Evolutionary conservation across 148 eudicot species (phyloP), one percentile per base, ranked within the genome.

Genomic region (Gaultheria prostrata): DNA sequence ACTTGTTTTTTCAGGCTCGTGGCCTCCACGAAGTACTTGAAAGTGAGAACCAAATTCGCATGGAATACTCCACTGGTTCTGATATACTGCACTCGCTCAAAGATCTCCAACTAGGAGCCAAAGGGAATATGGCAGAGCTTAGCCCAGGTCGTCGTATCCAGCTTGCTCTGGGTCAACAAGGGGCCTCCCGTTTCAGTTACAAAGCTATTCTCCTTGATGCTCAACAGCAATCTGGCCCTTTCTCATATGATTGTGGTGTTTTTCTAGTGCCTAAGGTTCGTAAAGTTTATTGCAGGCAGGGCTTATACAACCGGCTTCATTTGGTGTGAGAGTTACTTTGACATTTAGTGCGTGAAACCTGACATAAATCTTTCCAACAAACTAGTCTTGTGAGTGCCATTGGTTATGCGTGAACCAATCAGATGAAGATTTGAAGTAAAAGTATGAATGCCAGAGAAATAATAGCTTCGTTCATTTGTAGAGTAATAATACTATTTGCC

Each of bases 151-250:
- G 88, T 21, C 90, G 98, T 26, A 80, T 90, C 77, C 92, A 89
- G 82, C 87, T 97, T 35, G 88, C 86, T 80, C 89, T 97, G 85
- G 97, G 95, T 80, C 95, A 91, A 81, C 87, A 88, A 71, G 98
- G 95, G 76, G 85, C 65, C 56, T 94, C 98, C 51, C 56, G 65
- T 57, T 93, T 91, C 88, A 84, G 87, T 28, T 97, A 97, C 87
- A 91, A 78, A 88, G 91, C 94, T 77, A 91, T 97, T 72, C 94
- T 97, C 84, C 96, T 94, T 81, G 99, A 97, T 91, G 98, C 98
- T 83, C 87, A 82, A 80, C 85, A 80, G 75, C 85, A 89, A 61
- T 82, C 89, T 85, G 89, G 76, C 28, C 84, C 93, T 39, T 94
- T 94, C 82, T 28, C 81, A 28, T 97, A 93, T 88, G 86, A 86